Base-by-base conservation (phyloP, 768 basidiomycete species). In the Sarcodon sp. region DNA sequence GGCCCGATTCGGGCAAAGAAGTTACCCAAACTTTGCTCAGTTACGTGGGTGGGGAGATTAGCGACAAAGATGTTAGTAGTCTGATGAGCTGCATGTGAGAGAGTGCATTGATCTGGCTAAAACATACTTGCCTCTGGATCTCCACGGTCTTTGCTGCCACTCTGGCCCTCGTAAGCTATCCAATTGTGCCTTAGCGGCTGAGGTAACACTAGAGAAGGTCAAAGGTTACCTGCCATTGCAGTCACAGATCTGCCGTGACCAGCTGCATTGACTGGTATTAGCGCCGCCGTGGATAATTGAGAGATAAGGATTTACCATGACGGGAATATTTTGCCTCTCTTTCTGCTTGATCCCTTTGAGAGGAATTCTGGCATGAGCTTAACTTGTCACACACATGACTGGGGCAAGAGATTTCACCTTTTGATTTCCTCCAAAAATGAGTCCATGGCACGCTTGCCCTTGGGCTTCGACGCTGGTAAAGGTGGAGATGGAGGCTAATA, bases 31-130 rank as follows among this genome's bases (percentile, higher is more conserved):
- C 72, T 74, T 54, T 82, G 81, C 56, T 97, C 96, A 1, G 83
- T 91, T 11, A 96, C 83, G 61, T 84, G 81, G 0, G 76, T 67
- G 4, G 96, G 96, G 21, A 99, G 66, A 61, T 97, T 96, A 10
- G 91, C 90, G 35, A 99, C 91, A 61, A 94, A 98, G 11, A 99
- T 65, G 57, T 99, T 99, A 35, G 93, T 89, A 1, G 94, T 96
- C 86, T 93, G 52, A 10, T 47, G 16, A 10, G 49, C 8, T 11
- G 41, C 39, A 18, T 47, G 49, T 46, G 35, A 45, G n/a, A 45
- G 11, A 33, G 21, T 11, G 4, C n/a, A 33, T 21, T 34, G n/a
- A 48, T 3, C 2, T 34, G 37, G 37, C 3, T 21, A 15, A 8
- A 44, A 18, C 15, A 33, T 16, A 56, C 72, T 50, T 54, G 89